Evolutionary conservation across 1,284 basidiomycete genomes (phyloP), one percentile per base, ranked within the genome.

Genomic region (Cerioporus squamosus): DNA sequence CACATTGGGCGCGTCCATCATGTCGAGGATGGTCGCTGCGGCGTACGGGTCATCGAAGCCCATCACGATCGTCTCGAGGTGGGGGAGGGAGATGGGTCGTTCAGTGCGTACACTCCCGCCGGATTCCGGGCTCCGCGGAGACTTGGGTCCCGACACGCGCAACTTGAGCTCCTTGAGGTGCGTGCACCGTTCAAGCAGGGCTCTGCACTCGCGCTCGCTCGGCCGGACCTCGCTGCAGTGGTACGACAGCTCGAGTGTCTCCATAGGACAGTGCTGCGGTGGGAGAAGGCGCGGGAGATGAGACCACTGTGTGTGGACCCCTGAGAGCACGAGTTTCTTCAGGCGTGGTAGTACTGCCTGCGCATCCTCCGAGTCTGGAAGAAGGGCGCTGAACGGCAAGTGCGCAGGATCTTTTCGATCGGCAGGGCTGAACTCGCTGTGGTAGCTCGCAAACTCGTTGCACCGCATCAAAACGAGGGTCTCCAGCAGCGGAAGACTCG

Each of bases 391-490:
- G 55, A 75, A 68, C 42, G 70, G 70, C 20, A 81, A 71, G 52
- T 77, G 75, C 6, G 63, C 58, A 5, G 74, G 73, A n/a, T 71
- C 68, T 57, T 72, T 74, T 63, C 79, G 68, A 5, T 70, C 62
- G n/a, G 56, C 49, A 3, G 82, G 80, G 60, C 74, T 72, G 67
- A 84, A 84, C 40, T 70, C 66, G 22, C 72, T 71, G 14, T 71
- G 72, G 65, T 79, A 80, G 62, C 79, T 77, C 54, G 77, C 74
- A 64, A 79, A 84, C 55, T 82, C 80, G 63, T 84, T 85, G 69
- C 81, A 85, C 33, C 80, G 79, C 78, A 84, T 83, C 18, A 86
- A 72, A 23, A 77, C 76, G 40, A 86, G 68, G 15, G 74, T 77
- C 70, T 82, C 77, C 45, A 84, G 76, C n/a, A 68, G 61, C 7